Evolutionary conservation across 2,329 filamentous ascomycete genomes (phyloP), one percentile per base, ranked within the genome.

Genomic region (Waltergamsia citrina): DNA sequence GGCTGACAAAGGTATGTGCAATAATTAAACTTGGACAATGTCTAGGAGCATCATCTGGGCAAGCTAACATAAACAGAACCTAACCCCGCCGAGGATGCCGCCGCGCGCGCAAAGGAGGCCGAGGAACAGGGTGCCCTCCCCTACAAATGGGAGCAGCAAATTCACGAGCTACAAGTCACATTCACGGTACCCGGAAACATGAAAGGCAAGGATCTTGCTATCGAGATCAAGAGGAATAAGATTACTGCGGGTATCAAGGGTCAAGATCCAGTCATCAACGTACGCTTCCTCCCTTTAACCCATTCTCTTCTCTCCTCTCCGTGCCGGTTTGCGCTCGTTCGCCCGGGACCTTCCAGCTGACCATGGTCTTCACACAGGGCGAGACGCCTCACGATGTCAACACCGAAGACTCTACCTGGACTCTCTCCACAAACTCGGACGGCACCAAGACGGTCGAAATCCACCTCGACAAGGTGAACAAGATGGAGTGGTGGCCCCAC

Each of bases 401-500:
- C 50, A 69, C 81, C 43, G 88, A 94, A 57, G 92, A 98, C 49
- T 90, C 81, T 35, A 94, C 90, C 39, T 98, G 92, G 92, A 95
- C 90, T 3, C 76, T 98, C 31, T 73, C 83, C 38, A 68, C 81
- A 15, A 75, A 78, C 32, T 58, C 77, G 2, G 65, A 93, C 63
- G 81, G 86, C 53, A 74, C 62, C 41, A 75, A 73, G 57, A 64
- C 59, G 18, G 58, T 95, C 45, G 76, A 81, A 53, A 75, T 96
- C 46, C 87, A 94, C 60, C 81, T 98, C 34, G 87, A 95, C 68
- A 98, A 98, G 63, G 63, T 76, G 45, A 94, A 95, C 69, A 92
- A 95, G 71, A 83, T 93, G 77, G 85, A 95, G 62, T 98, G 92
- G 92, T 98, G 92, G 92, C 65, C 85, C 21, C 87, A 96, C 62